A percentile compares a stretch with the other conserved stretches of the same genome.
Evolutionary conservation across 768 basidiomycete genomes (phyloP).

Genomic region (Trametes coccinea): DNA sequence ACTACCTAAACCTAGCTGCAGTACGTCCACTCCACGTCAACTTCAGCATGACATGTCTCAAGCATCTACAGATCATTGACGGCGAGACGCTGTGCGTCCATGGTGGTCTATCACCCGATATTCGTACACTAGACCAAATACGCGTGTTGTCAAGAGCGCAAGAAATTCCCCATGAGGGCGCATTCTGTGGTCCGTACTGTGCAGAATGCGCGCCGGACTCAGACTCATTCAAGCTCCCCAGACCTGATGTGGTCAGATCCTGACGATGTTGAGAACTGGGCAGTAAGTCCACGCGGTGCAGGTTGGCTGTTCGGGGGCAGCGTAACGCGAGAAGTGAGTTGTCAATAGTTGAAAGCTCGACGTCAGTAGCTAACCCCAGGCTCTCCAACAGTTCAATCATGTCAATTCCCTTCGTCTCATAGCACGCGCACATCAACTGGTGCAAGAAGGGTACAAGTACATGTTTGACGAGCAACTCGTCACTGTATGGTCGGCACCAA

Average conservation of each 20-base stretch:
- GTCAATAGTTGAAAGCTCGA: no score
- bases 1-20: conserved; percentile 92
- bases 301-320: conserved; percentile 92
- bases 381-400: conserved; percentile 74
- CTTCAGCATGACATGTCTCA: not conserved
- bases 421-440: conserved; percentile 94
- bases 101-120: conserved; percentile 94
- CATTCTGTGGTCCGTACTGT: conserved; percentile 75
- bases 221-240: conserved; percentile 29
- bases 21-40: conserved; percentile 46
- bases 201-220: not conserved
- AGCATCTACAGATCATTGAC: conserved; percentile 78
- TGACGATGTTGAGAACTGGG: conserved; percentile 95
- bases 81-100: conserved; percentile 92
- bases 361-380: not conserved
- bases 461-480: conserved; percentile 95
- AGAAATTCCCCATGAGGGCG: conserved; percentile 98
- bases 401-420: conserved; percentile 86
- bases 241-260: conserved; percentile 99
- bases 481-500: conserved; percentile 92
- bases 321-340: conserved; percentile 77
- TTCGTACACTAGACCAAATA: conserved; percentile 92
- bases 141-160: conserved; percentile 92
- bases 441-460: conserved; percentile 94
- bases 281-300: conserved; percentile 93